Evolutionary conservation across 495 filamentous ascomycete genomes (phyloP).

Genomic region (Clavariopsis aquatica): DNA sequence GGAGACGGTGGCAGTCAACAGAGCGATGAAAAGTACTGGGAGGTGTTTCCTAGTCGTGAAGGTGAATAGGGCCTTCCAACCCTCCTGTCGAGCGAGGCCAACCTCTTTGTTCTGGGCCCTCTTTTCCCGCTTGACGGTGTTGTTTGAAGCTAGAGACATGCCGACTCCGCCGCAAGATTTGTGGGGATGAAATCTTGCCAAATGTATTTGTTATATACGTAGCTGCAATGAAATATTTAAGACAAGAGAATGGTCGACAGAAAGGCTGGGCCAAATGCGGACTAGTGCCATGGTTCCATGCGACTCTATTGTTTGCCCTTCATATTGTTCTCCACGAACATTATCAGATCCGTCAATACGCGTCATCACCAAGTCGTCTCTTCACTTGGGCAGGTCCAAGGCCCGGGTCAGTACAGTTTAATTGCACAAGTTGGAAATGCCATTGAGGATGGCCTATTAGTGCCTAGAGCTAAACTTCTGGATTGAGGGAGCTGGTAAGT

Average conservation of each 20-base stretch:
- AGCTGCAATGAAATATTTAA: neutral
- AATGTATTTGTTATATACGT: neutral
- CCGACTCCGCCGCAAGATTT: neutral
- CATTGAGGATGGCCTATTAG: neutral
- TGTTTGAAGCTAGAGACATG: constrained; percentile 18
- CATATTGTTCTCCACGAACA: constrained; percentile 35
- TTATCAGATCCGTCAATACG: neutral
- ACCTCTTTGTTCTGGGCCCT: constrained; percentile 31
- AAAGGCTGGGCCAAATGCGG: constrained; percentile 3
- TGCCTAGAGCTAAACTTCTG: neutral
- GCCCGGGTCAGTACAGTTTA: neutral
- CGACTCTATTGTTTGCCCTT: constrained; percentile 27
- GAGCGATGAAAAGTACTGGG: constrained; percentile 53
- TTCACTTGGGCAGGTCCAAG: neutral
- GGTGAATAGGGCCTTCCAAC: constrained; percentile 61
- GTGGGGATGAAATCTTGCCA: neutral
- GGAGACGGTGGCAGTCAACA: constrained; percentile 59
- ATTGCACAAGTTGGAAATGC: neutral
- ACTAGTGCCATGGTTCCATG: constrained; percentile 5
- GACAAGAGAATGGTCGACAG: constrained; percentile 4
- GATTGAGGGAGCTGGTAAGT: neutral
- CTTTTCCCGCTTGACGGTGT: constrained; percentile 34
- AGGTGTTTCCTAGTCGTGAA: constrained; percentile 70
- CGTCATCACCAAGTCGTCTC: neutral
- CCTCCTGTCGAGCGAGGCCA: constrained; percentile 37